A percentile compares a stretch with the other conserved stretches of the same genome.
These are phyloP conservation scores for Alternaria infectoria DNA, from an alignment of 2,329 filamentous ascomycete genomes.

Conservation along the genomic window DNA sequence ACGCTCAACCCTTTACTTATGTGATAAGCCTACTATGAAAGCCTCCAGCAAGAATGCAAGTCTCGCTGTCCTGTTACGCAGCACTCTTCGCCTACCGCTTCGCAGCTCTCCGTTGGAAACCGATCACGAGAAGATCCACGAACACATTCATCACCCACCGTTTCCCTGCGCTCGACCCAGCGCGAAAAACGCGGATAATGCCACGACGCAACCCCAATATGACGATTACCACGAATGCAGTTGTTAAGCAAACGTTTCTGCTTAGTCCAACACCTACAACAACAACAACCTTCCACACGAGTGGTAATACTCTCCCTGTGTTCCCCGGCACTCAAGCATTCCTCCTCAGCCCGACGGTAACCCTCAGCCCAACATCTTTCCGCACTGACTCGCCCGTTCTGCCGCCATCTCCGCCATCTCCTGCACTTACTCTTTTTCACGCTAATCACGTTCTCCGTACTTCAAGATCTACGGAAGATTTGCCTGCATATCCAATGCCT, in stretches of 20 bases:
- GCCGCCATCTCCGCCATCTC: neutral
- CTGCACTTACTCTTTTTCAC: neutral
- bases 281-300: neutral
- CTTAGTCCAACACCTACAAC: constrained; percentile 3
- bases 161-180: no score
- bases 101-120: neutral
- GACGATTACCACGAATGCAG: neutral
- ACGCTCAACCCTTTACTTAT: neutral
- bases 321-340: neutral
- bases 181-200: neutral
- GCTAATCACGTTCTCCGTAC: neutral
- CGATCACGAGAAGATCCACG: neutral
- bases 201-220: neutral
- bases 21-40: neutral
- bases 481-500: neutral
- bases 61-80: neutral
- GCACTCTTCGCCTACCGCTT: neutral
- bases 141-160: neutral
- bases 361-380: neutral
- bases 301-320: neutral
- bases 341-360: constrained; percentile 4
- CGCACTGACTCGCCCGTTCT: constrained; percentile 1
- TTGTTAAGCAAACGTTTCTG: constrained; percentile 2
- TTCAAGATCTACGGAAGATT: neutral
- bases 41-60: neutral